Conservation (phyloP, 1,139 yeast species). For the Protomyces arabidopsidicola region DNA sequence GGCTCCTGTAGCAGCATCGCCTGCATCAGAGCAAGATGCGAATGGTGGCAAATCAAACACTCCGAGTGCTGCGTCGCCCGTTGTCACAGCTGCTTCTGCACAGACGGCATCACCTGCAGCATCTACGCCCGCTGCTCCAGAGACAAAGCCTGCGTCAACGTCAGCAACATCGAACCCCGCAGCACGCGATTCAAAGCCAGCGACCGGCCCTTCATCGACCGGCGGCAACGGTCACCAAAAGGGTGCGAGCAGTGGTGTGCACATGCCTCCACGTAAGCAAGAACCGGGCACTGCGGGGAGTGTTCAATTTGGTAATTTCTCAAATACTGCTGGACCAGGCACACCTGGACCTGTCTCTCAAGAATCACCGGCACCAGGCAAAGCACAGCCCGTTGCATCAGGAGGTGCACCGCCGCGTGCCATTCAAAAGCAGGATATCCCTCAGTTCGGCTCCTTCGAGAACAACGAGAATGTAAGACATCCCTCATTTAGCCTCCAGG, state of each 20-base stretch:
- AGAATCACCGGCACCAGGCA: constrained; percentile 1
- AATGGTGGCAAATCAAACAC: not conserved
- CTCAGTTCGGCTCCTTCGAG: constrained; percentile 22
- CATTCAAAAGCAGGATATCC: constrained; percentile 8
- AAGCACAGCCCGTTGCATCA: constrained; percentile 7
- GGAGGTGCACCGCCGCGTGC: constrained; percentile 22
- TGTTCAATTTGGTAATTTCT: constrained; percentile 20
- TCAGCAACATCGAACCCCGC: not conserved
- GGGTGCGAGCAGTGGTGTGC: constrained; percentile 7
- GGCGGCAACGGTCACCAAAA: not conserved
- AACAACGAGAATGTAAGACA: not conserved
- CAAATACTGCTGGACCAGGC: not conserved
- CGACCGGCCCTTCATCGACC: not conserved
- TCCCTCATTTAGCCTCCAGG: not conserved
- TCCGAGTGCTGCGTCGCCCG: not conserved
- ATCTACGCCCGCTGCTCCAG: not conserved
- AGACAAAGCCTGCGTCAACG: not conserved
- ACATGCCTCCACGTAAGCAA: constrained; percentile 20
- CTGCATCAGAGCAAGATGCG: not conserved
- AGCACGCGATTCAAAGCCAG: no score
- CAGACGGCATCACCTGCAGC: not conserved
- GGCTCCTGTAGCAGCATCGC: constrained; percentile 1
- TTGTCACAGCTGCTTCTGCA: not conserved
- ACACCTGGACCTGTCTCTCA: not conserved
- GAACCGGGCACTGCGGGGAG: not conserved